Evolutionary conservation across 495 filamentous ascomycete genomes (phyloP).

Genomic region (Aspergillus taichungensis): DNA sequence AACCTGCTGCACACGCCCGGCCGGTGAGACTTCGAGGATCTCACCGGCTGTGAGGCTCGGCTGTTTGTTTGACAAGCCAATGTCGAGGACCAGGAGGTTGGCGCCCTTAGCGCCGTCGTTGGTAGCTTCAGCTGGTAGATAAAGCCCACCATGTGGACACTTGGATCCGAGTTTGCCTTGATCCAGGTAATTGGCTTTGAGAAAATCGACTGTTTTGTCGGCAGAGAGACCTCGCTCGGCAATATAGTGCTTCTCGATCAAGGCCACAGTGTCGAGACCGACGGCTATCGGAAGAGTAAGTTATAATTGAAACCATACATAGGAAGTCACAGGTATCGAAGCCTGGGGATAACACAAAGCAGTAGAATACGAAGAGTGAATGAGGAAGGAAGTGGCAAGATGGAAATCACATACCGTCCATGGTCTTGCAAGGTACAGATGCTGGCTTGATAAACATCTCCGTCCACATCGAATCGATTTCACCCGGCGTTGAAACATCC

Average conservation of each 20-base stretch:
- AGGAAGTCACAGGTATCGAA: neutral
- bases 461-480: slow-evolving; percentile 33
- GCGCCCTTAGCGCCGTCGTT: neutral
- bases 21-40: slow-evolving; percentile 13
- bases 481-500: slow-evolving; percentile 29
- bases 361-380: too few relatives aligned
- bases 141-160: slow-evolving; percentile 20
- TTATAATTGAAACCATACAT: neutral
- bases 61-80: slow-evolving; percentile 16
- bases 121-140: slow-evolving; percentile 4
- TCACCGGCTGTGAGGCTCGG: slow-evolving; percentile 12
- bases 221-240: slow-evolving; percentile 32
- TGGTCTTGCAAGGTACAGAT: slow-evolving; percentile 18
- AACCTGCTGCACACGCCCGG: slow-evolving; percentile 7
- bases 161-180: slow-evolving; percentile 27
- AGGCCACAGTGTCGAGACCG: slow-evolving; percentile 44
- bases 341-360: neutral
- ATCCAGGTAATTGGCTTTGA: slow-evolving; percentile 32
- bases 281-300: slow-evolving; percentile 19
- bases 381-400: too few relatives aligned
- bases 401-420: slow-evolving; percentile 16
- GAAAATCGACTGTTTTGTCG: slow-evolving; percentile 27
- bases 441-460: slow-evolving; percentile 28
- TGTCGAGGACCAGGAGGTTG: slow-evolving; percentile 17
- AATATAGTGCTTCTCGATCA: slow-evolving; percentile 35